A percentile compares a stretch with the other conserved stretches of the same genome.
phyloP scores from a whole-genome alignment of 2,329 filamentous ascomycete species.

The Xylaria digitata region DNA sequence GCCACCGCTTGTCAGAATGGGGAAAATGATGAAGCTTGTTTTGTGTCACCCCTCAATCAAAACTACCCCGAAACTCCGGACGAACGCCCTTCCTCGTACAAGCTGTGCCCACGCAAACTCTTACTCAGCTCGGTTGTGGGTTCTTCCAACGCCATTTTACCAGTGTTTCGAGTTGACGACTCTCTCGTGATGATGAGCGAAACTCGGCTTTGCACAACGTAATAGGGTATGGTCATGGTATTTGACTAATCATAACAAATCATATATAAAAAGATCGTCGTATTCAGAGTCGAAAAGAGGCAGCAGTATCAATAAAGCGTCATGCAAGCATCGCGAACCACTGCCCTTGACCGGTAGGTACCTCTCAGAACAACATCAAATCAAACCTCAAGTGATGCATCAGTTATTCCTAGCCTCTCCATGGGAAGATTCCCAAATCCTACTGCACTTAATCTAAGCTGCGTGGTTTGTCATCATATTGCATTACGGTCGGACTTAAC shows the following conservation, averaged over 20 bases:
- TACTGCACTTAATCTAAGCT: not conserved
- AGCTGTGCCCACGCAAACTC: slow-evolving; percentile 19
- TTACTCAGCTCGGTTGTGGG: slow-evolving; percentile 28
- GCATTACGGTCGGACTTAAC: not conserved
- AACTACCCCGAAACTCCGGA: slow-evolving; percentile 15
- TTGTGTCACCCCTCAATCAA: slow-evolving; percentile 19
- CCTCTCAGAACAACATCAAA: slow-evolving; percentile 7
- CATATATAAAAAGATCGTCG: slow-evolving; percentile 8
- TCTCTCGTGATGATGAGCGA: slow-evolving; percentile 15
- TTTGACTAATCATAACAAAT: slow-evolving; percentile 29
- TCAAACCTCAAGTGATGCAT: not conserved
- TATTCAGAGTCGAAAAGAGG: not conserved
- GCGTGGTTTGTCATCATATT: slow-evolving; percentile 27
- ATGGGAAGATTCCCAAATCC: not conserved
- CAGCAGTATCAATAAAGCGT: not conserved
- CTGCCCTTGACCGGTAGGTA: slow-evolving; percentile 18
- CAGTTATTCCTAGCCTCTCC: slow-evolving; percentile 11
- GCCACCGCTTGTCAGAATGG: slow-evolving; percentile 25
- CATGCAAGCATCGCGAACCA: slow-evolving; percentile 31
- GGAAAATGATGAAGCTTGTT: slow-evolving; percentile 25
- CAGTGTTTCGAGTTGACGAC: slow-evolving; percentile 1
- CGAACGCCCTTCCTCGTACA: slow-evolving; percentile 6
- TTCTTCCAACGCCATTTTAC: slow-evolving; percentile 16
- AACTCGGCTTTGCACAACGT: slow-evolving; percentile 10
- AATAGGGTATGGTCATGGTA: slow-evolving; percentile 16